Evolutionary conservation across 2,329 filamentous ascomycete species (phyloP).

Genomic region (Cladorrhinum sp.): DNA sequence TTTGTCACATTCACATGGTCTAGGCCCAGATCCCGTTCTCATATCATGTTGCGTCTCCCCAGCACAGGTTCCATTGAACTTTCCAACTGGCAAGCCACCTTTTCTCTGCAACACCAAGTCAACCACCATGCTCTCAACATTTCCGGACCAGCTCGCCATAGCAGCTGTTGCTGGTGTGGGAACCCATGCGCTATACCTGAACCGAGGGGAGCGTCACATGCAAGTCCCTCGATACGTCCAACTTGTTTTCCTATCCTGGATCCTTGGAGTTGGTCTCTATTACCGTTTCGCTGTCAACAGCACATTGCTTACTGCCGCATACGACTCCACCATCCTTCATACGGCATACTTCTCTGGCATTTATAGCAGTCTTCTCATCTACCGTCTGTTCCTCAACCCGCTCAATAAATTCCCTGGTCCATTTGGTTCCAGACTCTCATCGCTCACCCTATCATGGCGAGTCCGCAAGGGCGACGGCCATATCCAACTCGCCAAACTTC

Average conservation of each 20-base stretch:
- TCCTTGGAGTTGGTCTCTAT: not conserved
- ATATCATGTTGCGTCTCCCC: too few species aligned
- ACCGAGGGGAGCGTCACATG: not conserved
- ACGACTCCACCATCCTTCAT: not conserved
- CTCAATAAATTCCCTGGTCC: constrained; percentile 7
- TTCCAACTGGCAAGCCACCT: too few species aligned
- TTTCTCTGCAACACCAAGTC: not conserved
- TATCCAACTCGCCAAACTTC: not conserved
- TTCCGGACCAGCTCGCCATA: not conserved
- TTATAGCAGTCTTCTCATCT: constrained; percentile 4
- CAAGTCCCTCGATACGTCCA: not conserved
- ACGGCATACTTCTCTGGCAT: not conserved
- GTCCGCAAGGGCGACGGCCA: constrained; percentile 2
- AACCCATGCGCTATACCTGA: not conserved
- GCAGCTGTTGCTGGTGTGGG: not conserved
- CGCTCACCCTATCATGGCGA: not conserved
- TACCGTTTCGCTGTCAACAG: not conserved
- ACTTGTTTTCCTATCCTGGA: not conserved
- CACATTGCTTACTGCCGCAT: not conserved
- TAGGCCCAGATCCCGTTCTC: too few species aligned
- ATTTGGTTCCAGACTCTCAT: constrained; percentile 2
- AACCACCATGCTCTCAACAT: not conserved
- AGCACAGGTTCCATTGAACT: too few species aligned
- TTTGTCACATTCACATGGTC: too few species aligned
- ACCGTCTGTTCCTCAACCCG: constrained; percentile 7